phyloP scores from a whole-genome alignment of 2,329 filamentous ascomycete genomes.

The Pseudopyrenochaeta lycopersici region DNA sequence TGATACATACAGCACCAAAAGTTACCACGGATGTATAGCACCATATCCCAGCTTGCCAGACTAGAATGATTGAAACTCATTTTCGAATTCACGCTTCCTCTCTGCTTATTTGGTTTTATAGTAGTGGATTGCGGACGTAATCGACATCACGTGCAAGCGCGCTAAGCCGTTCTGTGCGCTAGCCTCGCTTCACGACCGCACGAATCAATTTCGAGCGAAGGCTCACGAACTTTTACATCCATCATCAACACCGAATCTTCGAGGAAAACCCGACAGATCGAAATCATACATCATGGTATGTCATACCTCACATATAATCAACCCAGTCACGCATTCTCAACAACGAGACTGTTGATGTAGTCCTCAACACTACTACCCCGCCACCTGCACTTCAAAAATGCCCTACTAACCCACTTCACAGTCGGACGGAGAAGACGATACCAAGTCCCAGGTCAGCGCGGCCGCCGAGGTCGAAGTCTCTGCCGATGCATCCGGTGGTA shows the following conservation, averaged over 20 bases:
- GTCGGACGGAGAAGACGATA: conserved; percentile 99
- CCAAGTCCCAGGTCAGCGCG: conserved; percentile 77
- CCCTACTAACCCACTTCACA: conserved; percentile 52
- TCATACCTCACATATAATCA: conserved; percentile 2
- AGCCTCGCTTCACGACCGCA: conserved; percentile 1
- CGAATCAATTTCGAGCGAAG: conserved; percentile 21
- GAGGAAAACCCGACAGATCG: conserved; percentile 55
- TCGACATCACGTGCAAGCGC: conserved; percentile 1
- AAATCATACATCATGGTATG: conserved; percentile 53
- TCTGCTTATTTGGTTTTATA: neutral
- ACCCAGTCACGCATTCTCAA: neutral
- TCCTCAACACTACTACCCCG: conserved; percentile 5
- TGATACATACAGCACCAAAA: too few relatives aligned
- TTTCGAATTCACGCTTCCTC: neutral
- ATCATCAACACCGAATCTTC: conserved; percentile 47
- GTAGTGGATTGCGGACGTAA: too few relatives aligned
- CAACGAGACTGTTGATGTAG: neutral
- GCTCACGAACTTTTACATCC: conserved; percentile 23
- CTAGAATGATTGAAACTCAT: too few relatives aligned
- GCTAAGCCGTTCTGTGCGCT: too few relatives aligned
- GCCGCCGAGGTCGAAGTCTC: conserved; percentile 95
- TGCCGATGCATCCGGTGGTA: conserved; percentile 79
- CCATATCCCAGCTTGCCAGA: too few relatives aligned
- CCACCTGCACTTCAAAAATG: conserved; percentile 2
- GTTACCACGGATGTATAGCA: too few relatives aligned